Evolutionary conservation across 1,139 yeast species (phyloP).

Genomic region (Yamadazyma siamensis): DNA sequence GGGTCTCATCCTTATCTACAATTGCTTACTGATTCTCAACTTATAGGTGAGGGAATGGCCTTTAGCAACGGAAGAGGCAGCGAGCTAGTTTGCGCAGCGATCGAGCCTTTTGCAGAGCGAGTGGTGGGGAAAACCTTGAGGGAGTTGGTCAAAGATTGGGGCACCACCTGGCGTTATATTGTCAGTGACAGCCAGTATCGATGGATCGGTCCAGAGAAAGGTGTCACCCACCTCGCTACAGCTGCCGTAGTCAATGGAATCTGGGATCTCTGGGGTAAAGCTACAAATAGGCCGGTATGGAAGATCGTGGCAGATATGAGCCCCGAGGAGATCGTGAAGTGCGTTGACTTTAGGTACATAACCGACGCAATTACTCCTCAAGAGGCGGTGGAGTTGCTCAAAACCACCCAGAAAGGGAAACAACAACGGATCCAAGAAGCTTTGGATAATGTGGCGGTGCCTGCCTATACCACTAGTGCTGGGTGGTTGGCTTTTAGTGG

Average conservation of each 20-base stretch:
- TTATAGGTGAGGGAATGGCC: constrained; percentile 16
- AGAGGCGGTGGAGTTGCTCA: constrained; percentile 29
- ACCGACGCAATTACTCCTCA: constrained; percentile 37
- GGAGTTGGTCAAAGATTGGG: constrained; percentile 28
- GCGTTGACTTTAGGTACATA: constrained; percentile 40
- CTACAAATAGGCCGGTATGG: constrained; percentile 33
- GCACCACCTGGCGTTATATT: constrained; percentile 32
- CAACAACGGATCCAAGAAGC: constrained; percentile 25
- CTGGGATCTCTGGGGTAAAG: constrained; percentile 39
- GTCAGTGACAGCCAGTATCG: constrained; percentile 34
- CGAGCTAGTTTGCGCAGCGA: constrained; percentile 14
- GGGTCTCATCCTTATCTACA: constrained; percentile 20
- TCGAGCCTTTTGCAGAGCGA: constrained; percentile 16
- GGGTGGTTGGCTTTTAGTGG: constrained; percentile 43
- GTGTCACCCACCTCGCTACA: constrained; percentile 28
- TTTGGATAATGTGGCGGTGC: constrained; percentile 30
- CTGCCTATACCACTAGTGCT: constrained; percentile 42
- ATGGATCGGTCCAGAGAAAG: constrained; percentile 40
- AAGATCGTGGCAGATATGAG: constrained; percentile 32
- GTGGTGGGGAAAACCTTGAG: constrained; percentile 22
- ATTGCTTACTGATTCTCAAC: constrained; percentile 7
- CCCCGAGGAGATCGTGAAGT: constrained; percentile 39
- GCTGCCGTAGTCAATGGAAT: constrained; percentile 27
- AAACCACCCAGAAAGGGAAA: constrained; percentile 24
- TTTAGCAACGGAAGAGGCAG: constrained; percentile 16